These are phyloP conservation scores for Sextonia rubra DNA, from an alignment of 164 flowering plant genomes.

Conservation along the genomic window DNA sequence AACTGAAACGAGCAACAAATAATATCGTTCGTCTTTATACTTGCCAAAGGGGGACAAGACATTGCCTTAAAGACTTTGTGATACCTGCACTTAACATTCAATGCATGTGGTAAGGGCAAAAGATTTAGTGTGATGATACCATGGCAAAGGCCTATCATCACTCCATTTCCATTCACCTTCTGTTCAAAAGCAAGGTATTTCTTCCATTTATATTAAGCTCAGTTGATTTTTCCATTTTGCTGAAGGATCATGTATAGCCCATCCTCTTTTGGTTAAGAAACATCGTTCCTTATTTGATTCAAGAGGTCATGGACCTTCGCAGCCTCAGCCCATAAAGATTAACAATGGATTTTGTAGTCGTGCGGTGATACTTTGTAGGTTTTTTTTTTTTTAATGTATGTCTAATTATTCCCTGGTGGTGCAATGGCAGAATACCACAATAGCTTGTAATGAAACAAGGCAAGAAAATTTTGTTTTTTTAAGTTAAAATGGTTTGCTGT, in stretches of 20 bases:
- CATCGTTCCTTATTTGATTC: neutral
- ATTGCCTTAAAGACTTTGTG: neutral
- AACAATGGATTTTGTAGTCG: neutral
- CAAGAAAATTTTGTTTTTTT: too few species aligned
- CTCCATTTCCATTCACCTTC: neutral
- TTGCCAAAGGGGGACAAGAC: neutral
- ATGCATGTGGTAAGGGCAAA: neutral
- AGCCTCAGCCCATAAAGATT: neutral
- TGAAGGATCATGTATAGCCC: neutral
- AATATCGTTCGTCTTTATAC: neutral
- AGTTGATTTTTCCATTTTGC: neutral
- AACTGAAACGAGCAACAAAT: neutral
- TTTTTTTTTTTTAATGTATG: too few species aligned
- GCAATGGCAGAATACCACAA: neutral
- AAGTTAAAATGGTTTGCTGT: too few species aligned
- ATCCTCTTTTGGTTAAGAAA: neutral
- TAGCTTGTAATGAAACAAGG: too few species aligned
- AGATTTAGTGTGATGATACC: neutral
- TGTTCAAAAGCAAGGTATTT: constrained; percentile 1
- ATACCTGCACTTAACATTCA: neutral
- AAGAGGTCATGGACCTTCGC: neutral
- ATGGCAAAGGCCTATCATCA: neutral
- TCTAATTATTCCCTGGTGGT: neutral
- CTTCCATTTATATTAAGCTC: neutral
- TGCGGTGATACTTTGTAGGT: neutral